Evolutionary conservation across 2,329 filamentous ascomycete species (phyloP).

Genomic region (Colletotrichum tabaci): DNA sequence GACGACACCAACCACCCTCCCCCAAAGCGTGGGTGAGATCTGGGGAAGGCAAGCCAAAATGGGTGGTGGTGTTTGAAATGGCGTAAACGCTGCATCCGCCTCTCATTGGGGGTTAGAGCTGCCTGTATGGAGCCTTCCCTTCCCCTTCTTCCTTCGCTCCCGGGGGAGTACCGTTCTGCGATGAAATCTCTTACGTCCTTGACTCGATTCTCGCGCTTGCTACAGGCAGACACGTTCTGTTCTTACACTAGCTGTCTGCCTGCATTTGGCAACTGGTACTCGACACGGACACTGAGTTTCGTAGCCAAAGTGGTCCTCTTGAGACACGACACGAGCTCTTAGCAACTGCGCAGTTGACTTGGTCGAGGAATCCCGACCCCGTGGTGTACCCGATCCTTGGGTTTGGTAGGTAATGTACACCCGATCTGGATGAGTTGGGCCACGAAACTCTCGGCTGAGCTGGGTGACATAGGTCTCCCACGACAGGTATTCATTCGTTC

Average conservation of each 20-base stretch:
- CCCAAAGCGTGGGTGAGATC: constrained; percentile 30
- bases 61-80: constrained; percentile 10
- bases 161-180: constrained; percentile 26
- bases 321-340: background rate
- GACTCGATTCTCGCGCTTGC: background rate
- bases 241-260: background rate
- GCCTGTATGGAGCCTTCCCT: background rate
- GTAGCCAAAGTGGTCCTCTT: background rate
- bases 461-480: background rate
- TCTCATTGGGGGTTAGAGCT: constrained; percentile 29
- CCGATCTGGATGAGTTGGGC: no score
- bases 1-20: background rate
- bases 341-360: background rate
- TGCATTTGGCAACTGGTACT: background rate
- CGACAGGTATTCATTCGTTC: background rate
- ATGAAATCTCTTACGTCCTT: constrained; percentile 18
- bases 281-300: no score
- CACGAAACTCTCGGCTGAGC: background rate
- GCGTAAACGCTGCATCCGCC: constrained; percentile 24
- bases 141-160: constrained; percentile 1
- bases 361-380: background rate
- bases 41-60: constrained; percentile 33
- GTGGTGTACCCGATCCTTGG: background rate
- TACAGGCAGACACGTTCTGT: background rate
- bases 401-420: background rate